phyloP scores from a whole-genome alignment of 2,329 filamentous ascomycete species.

The Magnaporthales sp. region DNA sequence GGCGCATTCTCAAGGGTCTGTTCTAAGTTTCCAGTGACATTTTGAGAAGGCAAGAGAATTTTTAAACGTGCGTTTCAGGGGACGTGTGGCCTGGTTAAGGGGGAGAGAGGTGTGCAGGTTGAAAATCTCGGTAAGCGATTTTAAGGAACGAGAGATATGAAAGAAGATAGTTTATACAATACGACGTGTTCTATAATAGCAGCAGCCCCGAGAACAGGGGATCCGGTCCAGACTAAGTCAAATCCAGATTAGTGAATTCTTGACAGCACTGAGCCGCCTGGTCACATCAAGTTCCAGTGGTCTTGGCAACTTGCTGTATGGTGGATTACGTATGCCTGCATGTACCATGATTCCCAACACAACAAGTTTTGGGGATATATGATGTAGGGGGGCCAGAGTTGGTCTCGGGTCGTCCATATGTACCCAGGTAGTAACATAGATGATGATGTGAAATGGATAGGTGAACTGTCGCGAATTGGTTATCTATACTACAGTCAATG shows the following conservation, averaged over 20 bases:
- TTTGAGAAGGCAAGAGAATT: neutral
- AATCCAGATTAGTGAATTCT: neutral
- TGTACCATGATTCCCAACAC: neutral
- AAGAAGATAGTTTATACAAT: neutral
- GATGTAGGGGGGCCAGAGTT: neutral
- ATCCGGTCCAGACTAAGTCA: too few species aligned
- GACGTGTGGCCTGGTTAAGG: neutral
- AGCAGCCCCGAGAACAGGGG: neutral
- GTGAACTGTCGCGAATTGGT: neutral
- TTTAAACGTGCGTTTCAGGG: neutral
- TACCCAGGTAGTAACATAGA: neutral
- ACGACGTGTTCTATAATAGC: neutral
- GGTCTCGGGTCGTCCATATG: neutral
- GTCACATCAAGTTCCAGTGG: neutral
- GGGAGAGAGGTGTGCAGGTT: neutral
- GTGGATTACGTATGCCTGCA: neutral
- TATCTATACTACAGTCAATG: neutral
- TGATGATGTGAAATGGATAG: neutral
- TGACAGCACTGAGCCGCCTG: neutral
- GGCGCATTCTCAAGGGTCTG: conserved; percentile 22
- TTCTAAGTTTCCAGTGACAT: conserved; percentile 17
- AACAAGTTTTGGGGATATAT: neutral
- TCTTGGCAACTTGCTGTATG: neutral
- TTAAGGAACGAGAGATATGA: neutral
- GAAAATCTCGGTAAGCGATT: too few species aligned